These are phyloP conservation scores for Canavalia ensiformis DNA, from an alignment of 306 rosid species.

Conservation along the genomic window DNA sequence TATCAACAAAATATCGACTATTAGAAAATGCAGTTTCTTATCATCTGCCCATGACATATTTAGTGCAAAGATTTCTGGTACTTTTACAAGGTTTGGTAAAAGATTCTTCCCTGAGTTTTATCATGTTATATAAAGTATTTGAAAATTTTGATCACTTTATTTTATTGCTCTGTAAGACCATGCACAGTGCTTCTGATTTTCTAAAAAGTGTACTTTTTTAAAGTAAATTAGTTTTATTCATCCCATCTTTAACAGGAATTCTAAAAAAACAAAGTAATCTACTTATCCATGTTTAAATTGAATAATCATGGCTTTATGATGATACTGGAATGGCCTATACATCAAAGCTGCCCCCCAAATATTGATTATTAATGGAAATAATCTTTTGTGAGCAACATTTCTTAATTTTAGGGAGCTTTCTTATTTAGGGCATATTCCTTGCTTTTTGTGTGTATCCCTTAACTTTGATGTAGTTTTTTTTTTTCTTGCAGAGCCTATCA, in stretches of 20 bases:
- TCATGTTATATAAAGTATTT: constrained; percentile 19
- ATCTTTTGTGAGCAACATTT: background rate
- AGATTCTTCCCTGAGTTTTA: constrained; percentile 18
- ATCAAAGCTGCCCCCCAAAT: background rate
- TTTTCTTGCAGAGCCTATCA: background rate
- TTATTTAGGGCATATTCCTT: constrained; percentile 18
- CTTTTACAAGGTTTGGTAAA: constrained; percentile 76
- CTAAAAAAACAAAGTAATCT: background rate
- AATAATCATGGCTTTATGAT: constrained; percentile 8
- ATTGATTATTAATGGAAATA: background rate
- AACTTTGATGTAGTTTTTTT: background rate
- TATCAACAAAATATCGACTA: constrained; percentile 79
- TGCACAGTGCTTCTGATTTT: background rate
- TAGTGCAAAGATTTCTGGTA: constrained; percentile 89
- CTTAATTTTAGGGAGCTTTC: background rate
- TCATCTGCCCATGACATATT: constrained; percentile 85
- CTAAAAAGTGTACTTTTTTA: background rate
- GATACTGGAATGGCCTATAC: background rate
- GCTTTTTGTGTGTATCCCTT: background rate
- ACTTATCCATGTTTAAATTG: constrained; percentile 3
- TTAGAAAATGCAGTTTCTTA: constrained; percentile 81
- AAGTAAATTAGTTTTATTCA: background rate
- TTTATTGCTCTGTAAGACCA: constrained; percentile 1
- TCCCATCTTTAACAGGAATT: background rate
- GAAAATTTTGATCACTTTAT: constrained; percentile 9